phyloP scores from a whole-genome alignment of 1,284 basidiomycete species.

The Porodaedalea pini region DNA sequence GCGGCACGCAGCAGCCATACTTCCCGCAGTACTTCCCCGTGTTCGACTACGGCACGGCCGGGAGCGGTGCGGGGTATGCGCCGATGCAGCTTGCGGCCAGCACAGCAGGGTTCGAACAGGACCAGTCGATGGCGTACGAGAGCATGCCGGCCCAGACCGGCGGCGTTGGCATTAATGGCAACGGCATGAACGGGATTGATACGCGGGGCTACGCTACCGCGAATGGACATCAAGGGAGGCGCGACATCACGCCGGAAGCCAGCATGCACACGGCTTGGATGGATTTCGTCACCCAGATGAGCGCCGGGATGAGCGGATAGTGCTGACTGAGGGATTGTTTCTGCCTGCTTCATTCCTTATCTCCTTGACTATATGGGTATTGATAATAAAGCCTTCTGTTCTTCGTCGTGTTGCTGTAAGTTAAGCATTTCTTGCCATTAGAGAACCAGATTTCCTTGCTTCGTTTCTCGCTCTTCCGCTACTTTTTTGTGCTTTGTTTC shows the following conservation, averaged over 20 bases:
- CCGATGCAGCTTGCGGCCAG: conserved; percentile 6
- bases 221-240: not conserved
- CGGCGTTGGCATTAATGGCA: not conserved
- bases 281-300: conserved; percentile 38
- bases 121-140: conserved; percentile 9
- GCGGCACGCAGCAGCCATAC: conserved; percentile 14
- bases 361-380: not conserved
- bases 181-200: conserved; percentile 7
- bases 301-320: conserved; percentile 19
- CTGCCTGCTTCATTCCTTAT: not conserved
- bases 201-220: not conserved
- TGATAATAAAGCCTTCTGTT: too few relatives aligned
- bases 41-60: conserved; percentile 58
- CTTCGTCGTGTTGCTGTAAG: too few relatives aligned
- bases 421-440: not conserved
- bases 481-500: not conserved
- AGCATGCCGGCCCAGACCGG: not conserved
- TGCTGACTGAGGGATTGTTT: conserved; percentile 16
- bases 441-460: not conserved
- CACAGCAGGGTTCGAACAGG: conserved; percentile 10
- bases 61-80: conserved; percentile 24
- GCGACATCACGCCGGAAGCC: conserved; percentile 24
- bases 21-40: conserved; percentile 74
- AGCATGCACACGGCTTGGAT: conserved; percentile 37
- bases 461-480: not conserved